Evolutionary conservation across 257 asterid genomes (phyloP), one percentile per base, ranked within the genome.

Genomic region (Solanum chmielewskii): DNA sequence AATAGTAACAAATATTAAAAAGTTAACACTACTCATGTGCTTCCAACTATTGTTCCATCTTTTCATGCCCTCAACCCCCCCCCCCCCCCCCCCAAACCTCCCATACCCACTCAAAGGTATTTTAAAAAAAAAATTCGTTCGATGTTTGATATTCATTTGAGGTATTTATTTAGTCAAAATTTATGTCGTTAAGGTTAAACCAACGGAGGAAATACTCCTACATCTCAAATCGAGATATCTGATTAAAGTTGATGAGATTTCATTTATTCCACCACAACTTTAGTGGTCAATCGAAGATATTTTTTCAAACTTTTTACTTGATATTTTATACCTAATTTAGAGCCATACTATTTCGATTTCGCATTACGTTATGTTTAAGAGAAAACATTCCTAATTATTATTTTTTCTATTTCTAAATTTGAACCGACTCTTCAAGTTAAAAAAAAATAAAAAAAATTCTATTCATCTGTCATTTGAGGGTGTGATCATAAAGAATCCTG

Each of bases 31-130:
- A 88, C 91, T 92, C 97, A 92, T 91, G 97, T 95, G 95, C 95
- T 88, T 88, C 94, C 98, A 92, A 92, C 94, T 91, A 91, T 89
- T 89, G 93, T 89, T 91, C 92, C 98, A 90, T 93, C 97, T 92
- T 94, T 95, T 92, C 86, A 84, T 84, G 78, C 77, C 39, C 5
- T 25, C 62, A 13, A 0, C 16, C 14, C 15, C 13, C 4, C 23
- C 3, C 2, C 14, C 49, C 27, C 27, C 6, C 2, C 8, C 49
- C 4, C 4, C 0, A 0, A 4, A 7, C 15, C 44, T 2, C 49
- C 41, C 11, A 10, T 0, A 4, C 52, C 21, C 56, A 69, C n/a
- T 69, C 15, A 18, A 15, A 49, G 23, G 3, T 7, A 3, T 31
- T 15, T 64, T 10, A 2, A 14, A 4, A 13, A 45, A 49, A 15